Evolutionary conservation across 345 rosid genomes (phyloP), one percentile per base, ranked within the genome.

Genomic region (Psidium friedrichsthalianum): DNA sequence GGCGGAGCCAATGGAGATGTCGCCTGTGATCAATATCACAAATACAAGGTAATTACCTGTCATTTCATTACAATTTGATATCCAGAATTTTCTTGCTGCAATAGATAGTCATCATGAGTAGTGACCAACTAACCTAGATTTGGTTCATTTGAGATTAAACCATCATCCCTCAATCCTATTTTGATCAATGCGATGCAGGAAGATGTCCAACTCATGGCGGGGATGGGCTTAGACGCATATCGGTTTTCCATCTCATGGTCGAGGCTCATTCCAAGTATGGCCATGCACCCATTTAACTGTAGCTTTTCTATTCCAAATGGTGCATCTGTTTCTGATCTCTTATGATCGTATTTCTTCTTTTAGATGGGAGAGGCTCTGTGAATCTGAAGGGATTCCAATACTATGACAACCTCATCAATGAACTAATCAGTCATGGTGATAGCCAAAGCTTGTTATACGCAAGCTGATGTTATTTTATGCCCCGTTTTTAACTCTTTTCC

Each of bases 11-110:
- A 88, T 11, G 93, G 90, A 59, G 94, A 93, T 83, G 85, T 90
- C 11, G 89, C 95, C 13, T 91, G 90, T 83, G 94, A 92, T 84
- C 84, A 87, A 85, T 93, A 94, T 89, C 94, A 91, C 81, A 93
- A 91, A 83, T 94, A 93, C 92, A 93, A 92, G 94, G 97, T 91
- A 54, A 25, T 47, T 12, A 22, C 29, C 54, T 14, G 29, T 81
- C 36, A 15, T 81, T 22, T 83, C 2, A 1, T 54, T 83, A 25
- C 42, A n/a, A n/a, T 84, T 47, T 84, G 76, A 25, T 7, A 15
- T 44, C 9, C 12, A 3, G 29, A 11, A 25, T 83, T 83, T 49
- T 29, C 32, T 55, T 44, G 9, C 44, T 64, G 0, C 2, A 20
- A 6, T 64, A 32, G 78, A 32, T 32, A 32, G 78, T 64, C 1